A percentile compares a stretch with the other conserved stretches of the same genome.
Evolutionary conservation across 2,329 filamentous ascomycete genomes (phyloP).

Genomic region (Aspergillus ibericus): DNA sequence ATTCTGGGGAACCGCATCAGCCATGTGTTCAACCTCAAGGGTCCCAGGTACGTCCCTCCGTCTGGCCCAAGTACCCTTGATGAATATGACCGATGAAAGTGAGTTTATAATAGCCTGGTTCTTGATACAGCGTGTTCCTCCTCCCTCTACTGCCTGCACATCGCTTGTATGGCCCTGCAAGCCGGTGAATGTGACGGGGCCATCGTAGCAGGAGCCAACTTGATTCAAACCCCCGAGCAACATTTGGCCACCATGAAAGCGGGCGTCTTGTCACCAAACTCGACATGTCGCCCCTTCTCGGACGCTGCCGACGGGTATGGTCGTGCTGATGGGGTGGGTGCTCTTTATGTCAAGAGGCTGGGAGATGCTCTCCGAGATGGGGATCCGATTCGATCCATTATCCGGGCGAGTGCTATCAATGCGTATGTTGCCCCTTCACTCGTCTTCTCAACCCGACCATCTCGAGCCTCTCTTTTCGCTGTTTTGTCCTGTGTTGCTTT

Average conservation of each 20-base stretch:
- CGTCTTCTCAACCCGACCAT: too few species aligned
- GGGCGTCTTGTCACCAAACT: constrained; percentile 34
- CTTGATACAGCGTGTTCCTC: constrained; percentile 43
- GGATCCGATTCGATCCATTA: constrained; percentile 1
- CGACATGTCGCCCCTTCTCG: constrained; percentile 13
- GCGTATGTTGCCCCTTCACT: neutral
- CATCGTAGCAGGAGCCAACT: constrained; percentile 24
- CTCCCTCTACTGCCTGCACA: constrained; percentile 39
- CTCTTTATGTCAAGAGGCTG: constrained; percentile 1
- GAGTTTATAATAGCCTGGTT: neutral
- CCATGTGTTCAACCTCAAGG: constrained; percentile 39
- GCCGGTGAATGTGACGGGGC: constrained; percentile 21
- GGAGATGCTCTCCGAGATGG: neutral
- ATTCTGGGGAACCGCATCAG: constrained; percentile 27
- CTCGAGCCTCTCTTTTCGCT: too few species aligned
- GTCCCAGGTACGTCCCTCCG: constrained; percentile 21
- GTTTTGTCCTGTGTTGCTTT: too few species aligned
- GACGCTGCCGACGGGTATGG: constrained; percentile 4
- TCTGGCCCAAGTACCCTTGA: too few species aligned
- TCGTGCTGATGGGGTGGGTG: neutral
- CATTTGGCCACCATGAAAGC: constrained; percentile 27
- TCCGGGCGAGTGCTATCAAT: constrained; percentile 2
- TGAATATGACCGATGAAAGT: too few species aligned
- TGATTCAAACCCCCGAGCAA: constrained; percentile 20
- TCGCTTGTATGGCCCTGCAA: constrained; percentile 31